Conservation (phyloP, 2,329 filamentous ascomycete species). For the Domatiomyces globalis region DNA sequence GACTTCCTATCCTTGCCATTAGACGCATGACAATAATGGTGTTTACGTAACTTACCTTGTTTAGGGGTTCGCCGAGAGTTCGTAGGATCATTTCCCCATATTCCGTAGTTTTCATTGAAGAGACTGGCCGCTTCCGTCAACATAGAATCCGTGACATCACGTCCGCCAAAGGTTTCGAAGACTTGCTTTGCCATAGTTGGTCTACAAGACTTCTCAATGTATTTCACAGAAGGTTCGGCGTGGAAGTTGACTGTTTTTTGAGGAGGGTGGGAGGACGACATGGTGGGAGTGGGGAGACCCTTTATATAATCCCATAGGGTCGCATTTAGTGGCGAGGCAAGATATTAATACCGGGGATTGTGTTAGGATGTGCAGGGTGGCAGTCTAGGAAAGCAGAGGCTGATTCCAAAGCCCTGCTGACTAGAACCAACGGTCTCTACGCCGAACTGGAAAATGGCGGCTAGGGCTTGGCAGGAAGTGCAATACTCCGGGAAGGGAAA, state of each 20-base stretch:
- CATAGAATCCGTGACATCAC: conserved; percentile 25
- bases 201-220: conserved; percentile 1
- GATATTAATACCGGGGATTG: too few species aligned
- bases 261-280: not conserved
- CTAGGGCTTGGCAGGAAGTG: too few species aligned
- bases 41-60: not conserved
- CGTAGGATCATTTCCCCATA: conserved; percentile 18
- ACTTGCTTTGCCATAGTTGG: conserved; percentile 3
- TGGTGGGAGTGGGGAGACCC: not conserved
- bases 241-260: not conserved
- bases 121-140: conserved; percentile 23
- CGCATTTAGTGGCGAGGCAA: too few species aligned
- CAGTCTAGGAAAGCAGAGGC: too few species aligned
- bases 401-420: too few species aligned
- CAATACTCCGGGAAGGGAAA: too few species aligned
- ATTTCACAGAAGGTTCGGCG: not conserved
- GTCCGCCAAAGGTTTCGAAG: conserved; percentile 18
- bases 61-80: conserved; percentile 1
- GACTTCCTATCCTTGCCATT: conserved; percentile 14
- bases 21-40: not conserved
- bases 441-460: too few species aligned
- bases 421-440: too few species aligned
- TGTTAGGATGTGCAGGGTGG: too few species aligned
- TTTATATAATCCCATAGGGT: not conserved
- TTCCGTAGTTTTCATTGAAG: conserved; percentile 25